These are phyloP conservation scores for Torulaspora delbrueckii DNA, from an alignment of 805 yeast genomes.

Conservation along the genomic window DNA sequence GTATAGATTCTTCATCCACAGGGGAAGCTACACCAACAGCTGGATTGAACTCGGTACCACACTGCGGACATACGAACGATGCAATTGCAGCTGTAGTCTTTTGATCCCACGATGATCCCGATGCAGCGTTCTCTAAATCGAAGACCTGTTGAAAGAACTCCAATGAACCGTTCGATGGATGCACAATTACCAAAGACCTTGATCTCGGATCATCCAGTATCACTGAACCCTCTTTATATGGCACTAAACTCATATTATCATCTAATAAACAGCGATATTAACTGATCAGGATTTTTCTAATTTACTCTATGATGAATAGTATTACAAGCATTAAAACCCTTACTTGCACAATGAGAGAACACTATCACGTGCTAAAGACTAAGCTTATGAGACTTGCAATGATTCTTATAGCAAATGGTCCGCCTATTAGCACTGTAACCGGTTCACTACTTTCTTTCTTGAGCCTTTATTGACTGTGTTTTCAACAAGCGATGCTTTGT, in stretches of 20 bases:
- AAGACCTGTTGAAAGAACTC: constrained; percentile 22
- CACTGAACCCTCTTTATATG: constrained; percentile 26
- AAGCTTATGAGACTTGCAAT: neutral
- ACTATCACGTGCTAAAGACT: neutral
- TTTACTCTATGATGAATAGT: neutral
- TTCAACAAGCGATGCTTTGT: neutral
- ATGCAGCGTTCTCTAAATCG: constrained; percentile 7
- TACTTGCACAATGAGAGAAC: neutral
- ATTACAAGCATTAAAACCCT: neutral
- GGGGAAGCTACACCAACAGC: neutral
- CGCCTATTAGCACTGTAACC: neutral
- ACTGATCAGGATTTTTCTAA: neutral
- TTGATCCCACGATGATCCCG: constrained; percentile 2
- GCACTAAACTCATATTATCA: constrained; percentile 27
- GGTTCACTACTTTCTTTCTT: neutral
- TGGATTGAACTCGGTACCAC: constrained; percentile 28
- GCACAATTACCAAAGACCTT: constrained; percentile 29
- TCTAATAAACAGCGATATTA: neutral
- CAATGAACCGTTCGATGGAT: constrained; percentile 26
- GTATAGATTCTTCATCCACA: neutral
- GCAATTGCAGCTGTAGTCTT: constrained; percentile 18
- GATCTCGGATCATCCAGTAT: constrained; percentile 31
- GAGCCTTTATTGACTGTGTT: neutral
- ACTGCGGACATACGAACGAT: constrained; percentile 29
- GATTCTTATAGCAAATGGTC: neutral